Conservation (phyloP, 441 rosid species). For the Syzygium syzygioides region DNA sequence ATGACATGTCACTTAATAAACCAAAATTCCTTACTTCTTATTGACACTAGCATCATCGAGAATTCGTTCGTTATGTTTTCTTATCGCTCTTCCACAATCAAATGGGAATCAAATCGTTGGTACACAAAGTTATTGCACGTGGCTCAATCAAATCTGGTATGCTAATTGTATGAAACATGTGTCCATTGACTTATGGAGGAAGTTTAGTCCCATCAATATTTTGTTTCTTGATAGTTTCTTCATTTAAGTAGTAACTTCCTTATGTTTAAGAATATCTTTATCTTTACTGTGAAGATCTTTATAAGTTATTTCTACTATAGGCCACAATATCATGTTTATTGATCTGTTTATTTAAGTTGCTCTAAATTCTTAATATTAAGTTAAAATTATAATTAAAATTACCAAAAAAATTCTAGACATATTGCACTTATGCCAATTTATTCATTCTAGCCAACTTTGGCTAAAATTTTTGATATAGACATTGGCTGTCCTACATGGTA, state of each 20-base stretch:
- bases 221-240: background rate
- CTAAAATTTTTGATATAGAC: no score
- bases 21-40: background rate
- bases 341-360: background rate
- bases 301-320: background rate
- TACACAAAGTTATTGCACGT: background rate
- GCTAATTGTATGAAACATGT: background rate
- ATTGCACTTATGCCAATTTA: no score
- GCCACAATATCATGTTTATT: background rate
- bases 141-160: background rate
- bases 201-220: background rate
- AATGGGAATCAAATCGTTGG: background rate
- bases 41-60: background rate
- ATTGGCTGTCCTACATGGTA: fast-evolving
- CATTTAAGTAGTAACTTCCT: background rate
- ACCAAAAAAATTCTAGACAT: no score
- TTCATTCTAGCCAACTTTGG: no score
- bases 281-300: background rate
- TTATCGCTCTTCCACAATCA: background rate
- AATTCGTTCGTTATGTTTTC: background rate
- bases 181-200: background rate
- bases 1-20: background rate
- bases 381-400: background rate
- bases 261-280: background rate
- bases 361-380: background rate